Evolutionary conservation across 2,329 filamentous ascomycete genomes (phyloP), one percentile per base, ranked within the genome.

Genomic region (Elsinoe ampelina): DNA sequence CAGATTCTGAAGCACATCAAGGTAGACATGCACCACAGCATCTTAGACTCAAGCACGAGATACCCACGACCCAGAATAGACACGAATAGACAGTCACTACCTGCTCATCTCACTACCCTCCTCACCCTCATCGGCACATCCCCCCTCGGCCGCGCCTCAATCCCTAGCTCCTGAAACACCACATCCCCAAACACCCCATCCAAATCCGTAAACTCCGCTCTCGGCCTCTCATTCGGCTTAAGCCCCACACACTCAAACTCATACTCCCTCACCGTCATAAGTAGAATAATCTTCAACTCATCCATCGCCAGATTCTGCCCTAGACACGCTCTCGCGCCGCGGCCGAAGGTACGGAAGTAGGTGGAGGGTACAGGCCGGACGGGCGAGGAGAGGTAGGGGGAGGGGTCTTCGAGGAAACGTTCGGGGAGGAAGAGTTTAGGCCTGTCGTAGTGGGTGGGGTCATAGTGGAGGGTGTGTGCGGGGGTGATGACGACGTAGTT

Each of bases 1-100:
- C 36, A 57, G 60, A 45, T 56, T 57, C 56, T 59, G 41, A 19
- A 11, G 34, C 47, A 17, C 22, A 34, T 5, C 47, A 34, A 22
- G 19, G 1, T 10, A 22, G 17, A 22, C 41, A 12, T 5, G 13
- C 10, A 30, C 13, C 41, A 22, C 17, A 13, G 15, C 8, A 15
- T 15, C 15, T 15, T 15, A 42, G 19, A 42, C 41, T 4, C 13
- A n/a, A n/a, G n/a, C n/a, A n/a, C 11, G 30, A 22, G 39, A 45
- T 45, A 45, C 41, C 41, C 41, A 45, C 26, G 20, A 22, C 20
- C 41, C 41, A 45, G 20, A 45, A 12, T 45, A 17, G 41, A 22
- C 41, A 45, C 26, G 19, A 45, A 45, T 45, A 43, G 41, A 43
- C 41, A 26, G 22, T 22, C 17, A 17, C 4, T 20, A 22, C 7